Evolutionary conservation across 2,329 filamentous ascomycete species (phyloP).

Genomic region (Xylariaceae sp.): DNA sequence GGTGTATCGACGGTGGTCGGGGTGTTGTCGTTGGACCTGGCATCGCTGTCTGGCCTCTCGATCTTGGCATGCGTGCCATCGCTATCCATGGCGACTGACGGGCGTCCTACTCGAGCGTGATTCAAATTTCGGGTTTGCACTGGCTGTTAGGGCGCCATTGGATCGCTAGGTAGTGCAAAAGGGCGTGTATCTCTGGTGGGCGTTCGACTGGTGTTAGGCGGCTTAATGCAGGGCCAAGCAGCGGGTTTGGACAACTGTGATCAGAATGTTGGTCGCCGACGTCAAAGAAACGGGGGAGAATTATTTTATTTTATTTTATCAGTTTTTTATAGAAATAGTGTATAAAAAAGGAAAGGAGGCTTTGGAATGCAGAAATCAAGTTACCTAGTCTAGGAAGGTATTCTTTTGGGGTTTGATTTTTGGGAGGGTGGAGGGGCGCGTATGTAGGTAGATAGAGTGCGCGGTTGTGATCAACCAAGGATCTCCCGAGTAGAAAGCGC

Average conservation of each 20-base stretch:
- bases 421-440: slow-evolving; percentile 4
- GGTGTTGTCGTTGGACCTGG: slow-evolving; percentile 34
- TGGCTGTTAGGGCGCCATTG: slow-evolving; percentile 38
- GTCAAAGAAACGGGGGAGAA: slow-evolving; percentile 9
- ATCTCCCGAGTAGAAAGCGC: slow-evolving; percentile 19
- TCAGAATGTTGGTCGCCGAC: slow-evolving; percentile 19
- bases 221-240: slow-evolving; percentile 37
- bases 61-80: slow-evolving; percentile 37
- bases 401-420: not conserved
- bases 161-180: slow-evolving; percentile 40
- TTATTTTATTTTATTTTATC: not conserved
- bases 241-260: slow-evolving; percentile 26
- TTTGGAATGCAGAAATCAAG: slow-evolving; percentile 7
- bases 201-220: slow-evolving; percentile 36
- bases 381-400: not conserved
- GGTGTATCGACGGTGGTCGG: slow-evolving; percentile 28
- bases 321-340: not conserved
- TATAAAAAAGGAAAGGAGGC: slow-evolving; percentile 11
- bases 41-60: slow-evolving; percentile 36
- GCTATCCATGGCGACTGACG: slow-evolving; percentile 26
- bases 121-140: slow-evolving; percentile 33
- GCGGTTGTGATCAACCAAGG: slow-evolving; percentile 28
- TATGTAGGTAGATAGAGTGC: slow-evolving; percentile 14
- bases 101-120: slow-evolving; percentile 26
- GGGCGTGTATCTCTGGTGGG: slow-evolving; percentile 37